Conservation (phyloP, 352 stramenopile genomes). For the Phytophthora europaea region DNA sequence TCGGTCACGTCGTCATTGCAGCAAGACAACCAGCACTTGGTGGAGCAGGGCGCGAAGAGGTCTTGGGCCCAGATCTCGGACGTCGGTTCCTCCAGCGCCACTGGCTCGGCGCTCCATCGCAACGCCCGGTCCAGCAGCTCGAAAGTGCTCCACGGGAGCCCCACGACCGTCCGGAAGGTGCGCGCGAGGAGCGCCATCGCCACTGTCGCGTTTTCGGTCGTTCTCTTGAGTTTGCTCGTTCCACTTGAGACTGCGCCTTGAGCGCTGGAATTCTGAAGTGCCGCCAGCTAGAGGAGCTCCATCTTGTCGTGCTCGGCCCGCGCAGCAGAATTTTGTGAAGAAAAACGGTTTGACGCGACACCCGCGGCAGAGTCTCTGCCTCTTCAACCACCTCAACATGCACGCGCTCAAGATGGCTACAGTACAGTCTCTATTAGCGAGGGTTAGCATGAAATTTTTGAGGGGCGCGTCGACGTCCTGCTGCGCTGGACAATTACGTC, state of each 20-base stretch:
- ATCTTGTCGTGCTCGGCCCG: slow-evolving; percentile 5
- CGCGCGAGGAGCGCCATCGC: slow-evolving; percentile 36
- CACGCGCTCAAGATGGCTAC: not conserved
- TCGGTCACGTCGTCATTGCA: slow-evolving; percentile 25
- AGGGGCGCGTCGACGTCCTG: not conserved
- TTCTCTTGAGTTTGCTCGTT: slow-evolving; percentile 25
- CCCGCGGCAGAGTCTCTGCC: slow-evolving; percentile 8
- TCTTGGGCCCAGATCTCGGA: slow-evolving; percentile 34
- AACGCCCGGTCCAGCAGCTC: slow-evolving; percentile 21
- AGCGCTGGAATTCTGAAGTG: slow-evolving; percentile 30
- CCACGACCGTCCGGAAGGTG: slow-evolving; percentile 25
- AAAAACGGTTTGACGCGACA: slow-evolving; percentile 18
- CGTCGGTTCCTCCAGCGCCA: slow-evolving; percentile 1
- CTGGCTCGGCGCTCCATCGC: slow-evolving; percentile 22
- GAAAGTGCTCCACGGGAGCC: slow-evolving; percentile 27
- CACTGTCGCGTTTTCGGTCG: slow-evolving; percentile 25
- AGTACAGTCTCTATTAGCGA: slow-evolving; percentile 23
- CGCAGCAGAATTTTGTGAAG: slow-evolving; percentile 18
- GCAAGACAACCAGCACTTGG: slow-evolving; percentile 10
- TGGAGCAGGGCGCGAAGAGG: slow-evolving; percentile 29
- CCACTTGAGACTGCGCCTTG: slow-evolving; percentile 5
- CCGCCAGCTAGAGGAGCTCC: not conserved
- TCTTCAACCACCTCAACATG: slow-evolving; percentile 26
- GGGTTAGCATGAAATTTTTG: slow-evolving; percentile 2
- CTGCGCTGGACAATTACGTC: not conserved